Base-by-base conservation (phyloP, 1,284 basidiomycete species). In the Tremellales sp. region DNA sequence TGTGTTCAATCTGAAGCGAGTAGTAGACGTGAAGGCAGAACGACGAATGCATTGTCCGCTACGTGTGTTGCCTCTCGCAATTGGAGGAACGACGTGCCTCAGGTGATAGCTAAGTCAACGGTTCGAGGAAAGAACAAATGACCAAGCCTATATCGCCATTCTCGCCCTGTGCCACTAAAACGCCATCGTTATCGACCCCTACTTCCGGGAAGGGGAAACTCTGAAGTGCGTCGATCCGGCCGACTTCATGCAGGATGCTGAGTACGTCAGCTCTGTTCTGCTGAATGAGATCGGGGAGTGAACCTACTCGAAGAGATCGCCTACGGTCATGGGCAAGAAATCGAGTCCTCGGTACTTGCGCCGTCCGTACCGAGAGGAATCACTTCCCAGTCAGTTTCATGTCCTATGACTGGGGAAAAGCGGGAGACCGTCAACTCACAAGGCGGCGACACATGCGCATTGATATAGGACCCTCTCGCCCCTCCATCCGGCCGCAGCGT, bases 101-200 rank as follows among this genome's bases (percentile, higher is more conserved):
- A n/a, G n/a, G n/a, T n/a, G n/a, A n/a, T n/a, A n/a, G n/a, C n/a
- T n/a, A 36, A 15, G 33, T 36, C 5, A 36, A 15, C 40, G 73
- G 73, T 53, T 73, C 71, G 24, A 75, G 48, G 60, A 75, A 76
- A 27, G 64, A 68, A 51, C 74, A 76, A 45, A 75, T 68, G 8
- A 74, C 66, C 36, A 76, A 54, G 3, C 74, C 74, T 19, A 73
- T 70, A 19, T 42, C 45, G 10, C 71, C 71, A 41, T 61, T 46
- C 43, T 65, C 67, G 2, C 57, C 56, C 13, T 67, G 43, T n/a
- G 62, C 70, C 29, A 70, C 72, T 25, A 76, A 54, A 3, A 74
- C 65, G 15, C 74, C 74, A 48, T 76, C 74, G 46, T 75, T 72
- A 26, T 72, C 70, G 8, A 75, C 70, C 7, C 73, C 73, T 4